Evolutionary conservation across 148 eudicot genomes (phyloP).

Genomic region (Rhododendron vialii): DNA sequence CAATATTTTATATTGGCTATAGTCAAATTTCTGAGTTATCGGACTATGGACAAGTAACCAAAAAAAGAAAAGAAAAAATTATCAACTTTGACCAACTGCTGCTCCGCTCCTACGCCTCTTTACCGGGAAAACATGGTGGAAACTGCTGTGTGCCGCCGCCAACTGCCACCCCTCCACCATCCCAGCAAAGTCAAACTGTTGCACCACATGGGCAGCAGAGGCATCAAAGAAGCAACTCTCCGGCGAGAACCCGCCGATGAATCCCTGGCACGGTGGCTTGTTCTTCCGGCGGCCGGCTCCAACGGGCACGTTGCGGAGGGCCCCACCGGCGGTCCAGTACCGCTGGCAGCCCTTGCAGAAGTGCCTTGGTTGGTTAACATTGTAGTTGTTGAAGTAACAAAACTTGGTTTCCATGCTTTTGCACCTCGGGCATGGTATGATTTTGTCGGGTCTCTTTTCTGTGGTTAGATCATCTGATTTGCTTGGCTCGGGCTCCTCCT

Average conservation of each 20-base stretch:
- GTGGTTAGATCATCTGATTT: conserved; percentile 17
- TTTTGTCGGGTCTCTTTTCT: conserved; percentile 57
- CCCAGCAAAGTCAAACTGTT: conserved; percentile 33
- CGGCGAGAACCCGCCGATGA: conserved; percentile 11
- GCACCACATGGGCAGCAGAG: neutral
- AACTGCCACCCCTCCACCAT: conserved; percentile 45
- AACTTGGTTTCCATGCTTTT: conserved; percentile 78
- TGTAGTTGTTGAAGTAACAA: conserved; percentile 79
- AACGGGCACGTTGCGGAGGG: conserved; percentile 66
- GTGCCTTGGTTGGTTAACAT: conserved; percentile 74
- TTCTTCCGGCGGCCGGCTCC: conserved; percentile 72
- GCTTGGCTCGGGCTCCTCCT: conserved; percentile 21
- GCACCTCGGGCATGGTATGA: conserved; percentile 77
- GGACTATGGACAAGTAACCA: neutral
- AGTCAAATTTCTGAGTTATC: neutral
- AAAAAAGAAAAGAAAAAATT: too few species aligned
- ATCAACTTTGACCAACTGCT: neutral
- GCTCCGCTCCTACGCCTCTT: conserved; percentile 9
- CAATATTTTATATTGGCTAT: neutral
- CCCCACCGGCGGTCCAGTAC: conserved; percentile 89
- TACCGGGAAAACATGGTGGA: neutral
- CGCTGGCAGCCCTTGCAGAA: conserved; percentile 72
- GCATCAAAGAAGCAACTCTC: conserved; percentile 34
- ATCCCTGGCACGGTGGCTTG: conserved; percentile 36
- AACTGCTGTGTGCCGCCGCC: conserved; percentile 16